Percentiles rank a stretch among this genome's conserved stretches.
These are phyloP conservation scores for Articulospora tetracladia DNA, from an alignment of 495 filamentous ascomycete species.

Conservation along the genomic window DNA sequence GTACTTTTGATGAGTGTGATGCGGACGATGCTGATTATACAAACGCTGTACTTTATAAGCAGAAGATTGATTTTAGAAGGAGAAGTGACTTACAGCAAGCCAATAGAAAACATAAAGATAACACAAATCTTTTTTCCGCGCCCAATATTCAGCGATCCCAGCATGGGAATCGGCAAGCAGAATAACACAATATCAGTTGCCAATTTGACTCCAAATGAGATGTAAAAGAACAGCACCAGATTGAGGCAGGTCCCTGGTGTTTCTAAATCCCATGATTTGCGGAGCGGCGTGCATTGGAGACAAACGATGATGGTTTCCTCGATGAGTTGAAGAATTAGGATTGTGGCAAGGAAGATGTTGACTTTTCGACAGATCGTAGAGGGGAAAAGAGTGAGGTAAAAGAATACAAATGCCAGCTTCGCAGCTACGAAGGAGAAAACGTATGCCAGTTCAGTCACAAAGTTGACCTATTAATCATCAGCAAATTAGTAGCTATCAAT, in stretches of 20 bases:
- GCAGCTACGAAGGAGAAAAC: conserved; percentile 5
- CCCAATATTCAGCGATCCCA: conserved; percentile 30
- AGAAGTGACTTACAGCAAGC: conserved; percentile 31
- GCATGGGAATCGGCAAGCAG: conserved; percentile 27
- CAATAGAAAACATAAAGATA: conserved; percentile 38
- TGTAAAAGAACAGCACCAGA: conserved; percentile 2
- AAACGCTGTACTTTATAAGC: background rate
- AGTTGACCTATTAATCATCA: background rate
- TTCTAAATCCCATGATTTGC: conserved; percentile 1
- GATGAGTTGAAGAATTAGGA: conserved; percentile 1
- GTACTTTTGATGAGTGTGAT: background rate
- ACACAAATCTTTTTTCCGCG: conserved; percentile 37
- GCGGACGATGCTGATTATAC: conserved; percentile 4
- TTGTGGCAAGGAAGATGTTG: background rate
- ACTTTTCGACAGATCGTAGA: background rate
- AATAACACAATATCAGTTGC: conserved; percentile 27
- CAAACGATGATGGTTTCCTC: conserved; percentile 2
- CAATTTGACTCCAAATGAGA: conserved; percentile 20
- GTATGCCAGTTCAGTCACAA: conserved; percentile 2
- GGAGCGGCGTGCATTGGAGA: background rate
- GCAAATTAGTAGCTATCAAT: background rate
- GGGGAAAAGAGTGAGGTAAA: background rate
- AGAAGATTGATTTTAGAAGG: background rate
- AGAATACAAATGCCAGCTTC: conserved; percentile 4
- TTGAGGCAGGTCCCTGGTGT: conserved; percentile 3